A percentile compares a stretch with the other conserved stretches of the same genome.
Evolutionary conservation across 805 yeast species (phyloP).

Genomic region (Ogataea siamensis): DNA sequence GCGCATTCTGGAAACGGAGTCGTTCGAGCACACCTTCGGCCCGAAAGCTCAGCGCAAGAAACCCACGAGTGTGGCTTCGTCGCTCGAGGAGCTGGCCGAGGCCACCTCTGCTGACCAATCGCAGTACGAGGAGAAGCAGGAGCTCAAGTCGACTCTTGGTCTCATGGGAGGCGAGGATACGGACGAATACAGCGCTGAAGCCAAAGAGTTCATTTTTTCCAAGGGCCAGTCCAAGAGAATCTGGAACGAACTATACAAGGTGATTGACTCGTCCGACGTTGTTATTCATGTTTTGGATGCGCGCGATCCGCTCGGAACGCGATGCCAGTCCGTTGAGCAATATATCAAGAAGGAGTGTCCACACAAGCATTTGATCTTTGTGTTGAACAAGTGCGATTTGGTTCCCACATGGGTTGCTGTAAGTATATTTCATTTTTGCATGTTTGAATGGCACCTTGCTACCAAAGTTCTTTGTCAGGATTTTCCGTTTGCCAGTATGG

Average conservation of each 20-base stretch:
- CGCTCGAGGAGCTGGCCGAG: slow-evolving; percentile 76
- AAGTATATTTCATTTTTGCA: slow-evolving; percentile 47
- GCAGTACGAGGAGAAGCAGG: slow-evolving; percentile 69
- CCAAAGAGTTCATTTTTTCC: slow-evolving; percentile 92
- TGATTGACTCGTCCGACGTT: slow-evolving; percentile 95
- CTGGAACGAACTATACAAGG: slow-evolving; percentile 97
- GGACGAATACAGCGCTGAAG: slow-evolving; percentile 85
- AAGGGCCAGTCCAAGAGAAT: slow-evolving; percentile 98
- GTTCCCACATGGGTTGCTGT: slow-evolving; percentile 99
- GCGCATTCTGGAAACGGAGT: slow-evolving; percentile 84
- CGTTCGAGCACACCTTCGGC: slow-evolving; percentile 80
- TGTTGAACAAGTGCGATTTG: slow-evolving; percentile 94
- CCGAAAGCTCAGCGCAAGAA: slow-evolving; percentile 93
- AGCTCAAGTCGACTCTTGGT: slow-evolving; percentile 71
- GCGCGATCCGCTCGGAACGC: slow-evolving; percentile 94
- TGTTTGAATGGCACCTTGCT: slow-evolving; percentile 9
- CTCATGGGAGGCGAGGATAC: slow-evolving; percentile 70
- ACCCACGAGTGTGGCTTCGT: slow-evolving; percentile 71
- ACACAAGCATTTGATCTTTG: slow-evolving; percentile 92
- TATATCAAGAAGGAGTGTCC: slow-evolving; percentile 92
- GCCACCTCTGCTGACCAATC: slow-evolving; percentile 55
- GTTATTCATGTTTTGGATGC: slow-evolving; percentile 96
- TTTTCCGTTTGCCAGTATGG: slow-evolving; percentile 44
- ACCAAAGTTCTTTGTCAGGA: slow-evolving; percentile 92
- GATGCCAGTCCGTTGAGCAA: slow-evolving; percentile 91